Evolutionary conservation across 2,329 filamentous ascomycete genomes (phyloP).

Genomic region (Epichloe glyceriae): DNA sequence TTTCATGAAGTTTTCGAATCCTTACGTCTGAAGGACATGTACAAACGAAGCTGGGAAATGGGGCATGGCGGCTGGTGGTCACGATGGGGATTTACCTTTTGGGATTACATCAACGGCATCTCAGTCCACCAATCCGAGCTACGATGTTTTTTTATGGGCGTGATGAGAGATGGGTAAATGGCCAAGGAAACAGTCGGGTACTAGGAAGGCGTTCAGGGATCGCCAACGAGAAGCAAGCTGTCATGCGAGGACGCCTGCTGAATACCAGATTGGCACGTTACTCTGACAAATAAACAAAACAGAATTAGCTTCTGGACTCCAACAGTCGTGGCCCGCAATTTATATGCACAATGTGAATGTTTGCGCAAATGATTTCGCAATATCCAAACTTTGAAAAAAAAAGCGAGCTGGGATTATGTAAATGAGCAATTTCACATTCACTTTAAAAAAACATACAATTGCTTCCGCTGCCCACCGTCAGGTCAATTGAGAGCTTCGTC

Average conservation of each 20-base stretch:
- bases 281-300: constrained; percentile 15
- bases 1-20: constrained; percentile 25
- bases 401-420: too few species aligned
- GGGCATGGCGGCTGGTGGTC: constrained; percentile 4
- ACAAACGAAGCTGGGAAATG: constrained; percentile 12
- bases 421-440: too few species aligned
- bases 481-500: neutral
- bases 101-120: constrained; percentile 3
- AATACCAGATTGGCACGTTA: constrained; percentile 11
- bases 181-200: constrained; percentile 21
- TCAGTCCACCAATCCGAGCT: constrained; percentile 6
- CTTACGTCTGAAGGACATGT: constrained; percentile 17
- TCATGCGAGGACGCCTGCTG: constrained; percentile 14
- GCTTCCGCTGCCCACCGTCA: too few species aligned
- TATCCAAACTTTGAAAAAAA: neutral
- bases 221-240: constrained; percentile 15
- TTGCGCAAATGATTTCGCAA: neutral
- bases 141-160: constrained; percentile 12
- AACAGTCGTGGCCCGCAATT: neutral
- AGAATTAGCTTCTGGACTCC: constrained; percentile 11
- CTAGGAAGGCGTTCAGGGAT: constrained; percentile 16
- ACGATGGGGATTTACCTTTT: constrained; percentile 12
- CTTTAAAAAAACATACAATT: too few species aligned
- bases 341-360: neutral
- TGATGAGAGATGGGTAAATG: constrained; percentile 19